Base-by-base conservation (phyloP, 805 yeast species). In the Teunomyces barrocoloradensis region DNA sequence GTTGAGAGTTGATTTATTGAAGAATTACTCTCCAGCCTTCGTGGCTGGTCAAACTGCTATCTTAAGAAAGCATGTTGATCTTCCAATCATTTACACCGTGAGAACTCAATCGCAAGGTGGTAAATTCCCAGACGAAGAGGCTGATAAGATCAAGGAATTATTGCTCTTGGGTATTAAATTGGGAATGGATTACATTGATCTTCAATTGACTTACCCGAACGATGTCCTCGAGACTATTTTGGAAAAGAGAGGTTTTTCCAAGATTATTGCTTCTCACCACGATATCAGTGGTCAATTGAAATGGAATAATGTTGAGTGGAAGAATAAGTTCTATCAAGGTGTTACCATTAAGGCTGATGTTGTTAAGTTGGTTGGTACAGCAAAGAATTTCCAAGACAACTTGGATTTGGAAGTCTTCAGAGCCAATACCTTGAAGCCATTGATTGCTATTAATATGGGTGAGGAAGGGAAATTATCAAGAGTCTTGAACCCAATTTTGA, bases 61-160 rank as follows among this genome's bases (percentile, higher is more conserved):
- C 12, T 66, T 92, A 53, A 82, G 97, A 61, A 77, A 78, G 60
- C 75, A 75, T 42, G 74, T 86, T 12, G 68, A 72, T 29, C 67
- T 89, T 45, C 97, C 98, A 34, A 83, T 91, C 37, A 78, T 92
- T 45, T 88, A 81, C 69, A 89, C 96, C 2, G 71, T 90, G 3
- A 80, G 96, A 63, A 87, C 96, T 0, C 60, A 70, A 53, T 70
- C 82, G 3, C 96, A 90, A 68, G 97, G 97, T 42, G 97, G 97
- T 20, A 63, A 71, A 37, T 87, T 89, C 68, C 86, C 87, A 1
- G 89, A 87, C 58, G 70, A 70, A 6, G 81, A 79, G 11, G 56
- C 59, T 23, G 75, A 64, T 4, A 58, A 66, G 17, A 76, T 88
- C 48, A 76, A 73, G 50, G 61, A 66, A 12, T 75, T 90, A 48